phyloP scores from a whole-genome alignment of 2,329 filamentous ascomycete genomes.

The Colletotrichum sublineola region DNA sequence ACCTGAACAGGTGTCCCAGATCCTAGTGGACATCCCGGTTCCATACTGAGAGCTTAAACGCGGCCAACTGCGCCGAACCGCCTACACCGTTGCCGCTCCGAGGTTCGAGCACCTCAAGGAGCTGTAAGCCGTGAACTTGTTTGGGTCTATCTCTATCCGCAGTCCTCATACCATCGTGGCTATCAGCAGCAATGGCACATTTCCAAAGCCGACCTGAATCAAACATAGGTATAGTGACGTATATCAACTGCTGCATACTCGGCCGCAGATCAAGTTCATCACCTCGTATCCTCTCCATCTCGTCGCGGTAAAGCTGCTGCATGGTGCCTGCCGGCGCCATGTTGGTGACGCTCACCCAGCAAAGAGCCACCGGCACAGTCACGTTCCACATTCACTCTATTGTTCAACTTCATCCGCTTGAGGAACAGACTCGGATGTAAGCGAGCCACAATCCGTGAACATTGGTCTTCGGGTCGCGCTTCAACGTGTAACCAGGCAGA shows the following conservation, averaged over 20 bases:
- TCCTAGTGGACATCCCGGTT: background rate
- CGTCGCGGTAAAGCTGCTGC: slow-evolving; percentile 5
- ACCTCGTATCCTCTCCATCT: slow-evolving; percentile 19
- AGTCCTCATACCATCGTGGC: background rate
- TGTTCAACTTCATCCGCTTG: background rate
- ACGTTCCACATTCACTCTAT: slow-evolving; percentile 13
- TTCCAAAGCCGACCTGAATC: background rate
- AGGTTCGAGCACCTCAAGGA: background rate
- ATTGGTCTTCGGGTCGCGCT: slow-evolving; percentile 10
- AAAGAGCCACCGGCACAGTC: slow-evolving; percentile 5
- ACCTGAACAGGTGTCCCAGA: background rate
- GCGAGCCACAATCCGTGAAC: slow-evolving; percentile 1
- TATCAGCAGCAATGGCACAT: slow-evolving; percentile 1
- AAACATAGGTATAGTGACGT: background rate
- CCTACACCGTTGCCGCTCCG: background rate
- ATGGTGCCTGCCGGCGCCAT: background rate
- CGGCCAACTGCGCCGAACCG: slow-evolving; percentile 6
- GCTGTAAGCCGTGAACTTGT: background rate
- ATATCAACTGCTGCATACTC: background rate
- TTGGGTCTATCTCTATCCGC: background rate
- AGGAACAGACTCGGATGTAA: background rate
- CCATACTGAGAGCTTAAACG: background rate
- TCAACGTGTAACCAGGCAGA: background rate
- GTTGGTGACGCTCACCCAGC: background rate
- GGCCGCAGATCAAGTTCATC: slow-evolving; percentile 7